phyloP scores from a whole-genome alignment of 768 basidiomycete genomes.

The Amanita polypyramis region DNA sequence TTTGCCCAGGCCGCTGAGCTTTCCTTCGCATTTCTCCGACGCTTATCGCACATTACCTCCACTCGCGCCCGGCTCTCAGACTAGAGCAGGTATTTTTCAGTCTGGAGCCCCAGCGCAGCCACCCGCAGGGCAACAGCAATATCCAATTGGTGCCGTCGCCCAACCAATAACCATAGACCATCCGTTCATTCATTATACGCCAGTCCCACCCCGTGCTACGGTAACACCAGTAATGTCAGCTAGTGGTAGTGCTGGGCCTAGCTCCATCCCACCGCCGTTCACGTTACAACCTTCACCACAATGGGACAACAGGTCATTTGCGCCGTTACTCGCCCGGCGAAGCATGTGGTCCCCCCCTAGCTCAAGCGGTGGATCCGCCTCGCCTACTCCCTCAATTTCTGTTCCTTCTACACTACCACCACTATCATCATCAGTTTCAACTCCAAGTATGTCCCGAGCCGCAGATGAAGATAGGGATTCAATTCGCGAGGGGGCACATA shows the following conservation, averaged over 20 bases:
- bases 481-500: neutral
- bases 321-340: slow-evolving; percentile 23
- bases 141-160: neutral
- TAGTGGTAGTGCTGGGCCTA: slow-evolving; percentile 12
- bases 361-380: slow-evolving; percentile 20
- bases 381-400: slow-evolving; percentile 10
- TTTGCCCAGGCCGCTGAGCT: neutral
- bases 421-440: slow-evolving; percentile 4
- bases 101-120: neutral
- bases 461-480: neutral
- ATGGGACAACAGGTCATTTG: slow-evolving; percentile 42
- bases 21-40: slow-evolving; percentile 14
- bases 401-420: slow-evolving; percentile 9
- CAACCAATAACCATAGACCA: slow-evolving; percentile 2
- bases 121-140: neutral
- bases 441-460: neutral
- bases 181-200: slow-evolving; percentile 11
- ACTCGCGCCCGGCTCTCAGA: slow-evolving; percentile 16
- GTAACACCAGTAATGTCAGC: slow-evolving; percentile 23
- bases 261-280: slow-evolving; percentile 43
- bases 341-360: slow-evolving; percentile 25
- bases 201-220: slow-evolving; percentile 19
- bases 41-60: slow-evolving; percentile 27
- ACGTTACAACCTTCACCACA: slow-evolving; percentile 58
- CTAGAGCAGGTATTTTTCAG: slow-evolving; percentile 4